Evolutionary conservation across 116 monocot species (phyloP).

Genomic region (Iris pallida): DNA sequence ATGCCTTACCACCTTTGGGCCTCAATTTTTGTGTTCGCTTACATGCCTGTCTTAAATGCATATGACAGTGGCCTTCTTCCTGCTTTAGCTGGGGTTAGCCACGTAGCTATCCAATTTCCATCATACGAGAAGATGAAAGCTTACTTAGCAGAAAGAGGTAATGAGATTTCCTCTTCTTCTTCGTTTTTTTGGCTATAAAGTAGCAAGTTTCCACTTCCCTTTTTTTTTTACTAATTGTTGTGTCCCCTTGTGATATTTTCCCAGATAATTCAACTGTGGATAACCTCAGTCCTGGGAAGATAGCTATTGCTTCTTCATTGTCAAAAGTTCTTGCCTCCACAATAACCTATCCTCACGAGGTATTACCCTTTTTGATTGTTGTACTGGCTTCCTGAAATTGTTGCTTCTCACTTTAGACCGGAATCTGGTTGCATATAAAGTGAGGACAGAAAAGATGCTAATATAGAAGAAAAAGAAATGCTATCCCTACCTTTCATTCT

Average conservation of each 20-base stretch:
- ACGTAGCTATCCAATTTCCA: slow-evolving; percentile 97
- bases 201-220: background rate
- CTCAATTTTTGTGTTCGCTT: too few species aligned
- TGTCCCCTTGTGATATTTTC: background rate
- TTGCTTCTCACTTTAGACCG: too few species aligned
- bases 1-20: too few species aligned
- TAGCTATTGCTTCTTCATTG: slow-evolving; percentile 80
- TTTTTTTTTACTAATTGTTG: background rate
- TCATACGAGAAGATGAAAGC: slow-evolving; percentile 79
- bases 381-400: too few species aligned
- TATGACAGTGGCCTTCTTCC: slow-evolving; percentile 83
- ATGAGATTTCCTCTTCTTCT: background rate
- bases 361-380: slow-evolving; percentile 10
- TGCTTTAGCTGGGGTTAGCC: slow-evolving; percentile 83
- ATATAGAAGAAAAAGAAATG: too few species aligned
- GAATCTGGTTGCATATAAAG: too few species aligned
- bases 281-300: slow-evolving; percentile 63
- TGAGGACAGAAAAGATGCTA: too few species aligned
- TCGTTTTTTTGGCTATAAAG: background rate
- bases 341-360: slow-evolving; percentile 95
- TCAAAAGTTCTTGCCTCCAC: slow-evolving; percentile 83
- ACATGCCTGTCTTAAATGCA: background rate
- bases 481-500: too few species aligned
- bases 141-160: slow-evolving; percentile 69
- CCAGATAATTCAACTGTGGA: slow-evolving; percentile 71